Evolutionary conservation across 2,329 filamentous ascomycete species (phyloP), one percentile per base, ranked within the genome.

Genomic region (Penicillium sumatraense): DNA sequence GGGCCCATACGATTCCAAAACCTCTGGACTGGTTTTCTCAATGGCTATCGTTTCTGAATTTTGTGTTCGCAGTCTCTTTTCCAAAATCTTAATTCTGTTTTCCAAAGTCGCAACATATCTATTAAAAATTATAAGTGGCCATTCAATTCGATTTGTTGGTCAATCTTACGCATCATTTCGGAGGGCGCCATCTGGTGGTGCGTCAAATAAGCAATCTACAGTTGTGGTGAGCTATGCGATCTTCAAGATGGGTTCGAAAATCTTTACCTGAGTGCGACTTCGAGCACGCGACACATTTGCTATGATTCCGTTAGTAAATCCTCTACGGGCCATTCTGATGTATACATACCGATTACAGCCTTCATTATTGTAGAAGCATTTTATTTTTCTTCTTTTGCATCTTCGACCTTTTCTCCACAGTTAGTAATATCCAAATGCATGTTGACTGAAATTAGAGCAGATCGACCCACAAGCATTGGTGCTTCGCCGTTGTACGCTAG

Each of bases 51-150:
- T 13, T 13, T 35, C 31, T 14, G 13, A 16, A 11, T 24, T 23
- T 13, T 35, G 44, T 29, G 48, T 40, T 11, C 52, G 53, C 16
- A 62, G 42, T 23, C 59, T 31, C 8, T 33, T 51, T 56, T 60
- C 60, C 18, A 62, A 36, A 5, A 7, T 38, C 46, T 56, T 45
- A n/a, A 62, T 49, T 16, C 58, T 55, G 20, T 53, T 47, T 54
- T 62, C 56, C 3, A 62, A 38, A 11, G 55, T 58, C 3, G 58
- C 46, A 31, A 62, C 55, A 53, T 62, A 62, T 57, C 60, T 60
- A 31, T 20, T 1, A 16, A 44, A 29, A 26, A 50, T 41, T 29
- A 36, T n/a, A 29, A n/a, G 2, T 10, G n/a, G 31, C 29, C 20
- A 14, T 26, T n/a, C n/a, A n/a, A 7, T 35, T 18, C 21, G 11